phyloP scores from a whole-genome alignment of 2,329 filamentous ascomycete genomes.

The Botrytis squamosa region DNA sequence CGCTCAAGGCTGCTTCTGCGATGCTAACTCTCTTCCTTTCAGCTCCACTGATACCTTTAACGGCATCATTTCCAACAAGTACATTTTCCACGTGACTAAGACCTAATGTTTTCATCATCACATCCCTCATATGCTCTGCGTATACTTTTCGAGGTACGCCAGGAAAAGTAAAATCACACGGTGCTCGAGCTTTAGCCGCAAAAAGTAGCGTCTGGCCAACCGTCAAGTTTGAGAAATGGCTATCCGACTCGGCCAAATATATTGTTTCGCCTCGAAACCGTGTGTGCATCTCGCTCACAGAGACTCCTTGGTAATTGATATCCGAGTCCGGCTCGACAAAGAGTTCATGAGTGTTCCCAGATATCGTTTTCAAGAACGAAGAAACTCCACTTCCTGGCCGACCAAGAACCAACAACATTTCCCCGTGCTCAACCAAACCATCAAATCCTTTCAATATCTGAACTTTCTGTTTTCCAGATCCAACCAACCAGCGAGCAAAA shows the following conservation, averaged over 20 bases:
- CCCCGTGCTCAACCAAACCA: conserved; percentile 60
- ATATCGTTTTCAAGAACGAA: conserved; percentile 60
- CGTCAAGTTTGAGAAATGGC: conserved; percentile 72
- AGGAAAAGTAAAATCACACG: conserved; percentile 54
- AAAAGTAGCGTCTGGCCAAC: conserved; percentile 74
- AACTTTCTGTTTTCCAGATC: conserved; percentile 50
- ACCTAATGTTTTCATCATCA: conserved; percentile 69
- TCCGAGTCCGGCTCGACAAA: conserved; percentile 49
- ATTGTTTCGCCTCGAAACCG: conserved; percentile 59
- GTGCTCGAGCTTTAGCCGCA: conserved; percentile 66
- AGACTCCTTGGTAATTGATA: conserved; percentile 63
- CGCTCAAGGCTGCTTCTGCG: conserved; percentile 73
- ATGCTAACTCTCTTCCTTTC: conserved; percentile 80
- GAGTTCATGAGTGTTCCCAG: conserved; percentile 55
- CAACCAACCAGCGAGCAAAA: conserved; percentile 49
- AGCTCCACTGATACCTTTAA: conserved; percentile 74
- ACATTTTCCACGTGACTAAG: conserved; percentile 70
- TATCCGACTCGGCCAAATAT: conserved; percentile 73
- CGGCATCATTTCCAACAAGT: conserved; percentile 68
- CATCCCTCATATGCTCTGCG: conserved; percentile 43
- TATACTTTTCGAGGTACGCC: conserved; percentile 60
- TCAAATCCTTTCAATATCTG: conserved; percentile 62
- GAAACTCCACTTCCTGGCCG: conserved; percentile 61
- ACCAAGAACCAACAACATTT: conserved; percentile 67
- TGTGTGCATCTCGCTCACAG: conserved; percentile 51